Conservation (phyloP, 164 flowering plant species). For the Vitis labrusca region DNA sequence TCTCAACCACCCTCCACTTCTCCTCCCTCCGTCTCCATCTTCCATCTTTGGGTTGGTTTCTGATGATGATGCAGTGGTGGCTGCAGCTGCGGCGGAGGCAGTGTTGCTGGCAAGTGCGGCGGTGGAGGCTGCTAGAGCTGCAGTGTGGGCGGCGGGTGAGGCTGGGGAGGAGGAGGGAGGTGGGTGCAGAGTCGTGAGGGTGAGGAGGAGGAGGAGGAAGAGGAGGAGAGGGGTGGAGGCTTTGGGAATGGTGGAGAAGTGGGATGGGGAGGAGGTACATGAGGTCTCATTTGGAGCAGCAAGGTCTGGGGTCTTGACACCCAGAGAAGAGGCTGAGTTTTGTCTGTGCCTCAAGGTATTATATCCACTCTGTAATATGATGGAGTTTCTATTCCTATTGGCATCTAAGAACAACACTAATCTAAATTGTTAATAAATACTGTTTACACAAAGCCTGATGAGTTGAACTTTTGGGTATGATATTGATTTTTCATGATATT, state of each 20-base stretch:
- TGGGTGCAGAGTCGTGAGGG: constrained; percentile 16
- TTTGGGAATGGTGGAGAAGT: constrained; percentile 4
- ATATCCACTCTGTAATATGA: neutral
- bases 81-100: constrained; percentile 17
- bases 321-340: constrained; percentile 46
- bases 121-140: constrained; percentile 9
- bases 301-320: constrained; percentile 22
- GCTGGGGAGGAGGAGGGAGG: constrained; percentile 9
- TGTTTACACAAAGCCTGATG: neutral
- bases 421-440: neutral
- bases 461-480: no score
- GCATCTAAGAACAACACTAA: neutral
- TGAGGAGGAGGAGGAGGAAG: constrained; percentile 13
- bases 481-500: no score
- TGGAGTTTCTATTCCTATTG: neutral
- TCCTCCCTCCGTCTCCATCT: constrained; percentile 4
- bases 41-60: constrained; percentile 7
- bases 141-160: constrained; percentile 4
- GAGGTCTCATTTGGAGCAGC: neutral
- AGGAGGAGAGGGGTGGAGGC: constrained; percentile 16
- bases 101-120: constrained; percentile 13
- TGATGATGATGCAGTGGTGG: constrained; percentile 13
- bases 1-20: neutral
- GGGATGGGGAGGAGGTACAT: neutral
- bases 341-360: constrained; percentile 50